Conservation (phyloP, 345 rosid genomes). For the Carallia brachiata region DNA sequence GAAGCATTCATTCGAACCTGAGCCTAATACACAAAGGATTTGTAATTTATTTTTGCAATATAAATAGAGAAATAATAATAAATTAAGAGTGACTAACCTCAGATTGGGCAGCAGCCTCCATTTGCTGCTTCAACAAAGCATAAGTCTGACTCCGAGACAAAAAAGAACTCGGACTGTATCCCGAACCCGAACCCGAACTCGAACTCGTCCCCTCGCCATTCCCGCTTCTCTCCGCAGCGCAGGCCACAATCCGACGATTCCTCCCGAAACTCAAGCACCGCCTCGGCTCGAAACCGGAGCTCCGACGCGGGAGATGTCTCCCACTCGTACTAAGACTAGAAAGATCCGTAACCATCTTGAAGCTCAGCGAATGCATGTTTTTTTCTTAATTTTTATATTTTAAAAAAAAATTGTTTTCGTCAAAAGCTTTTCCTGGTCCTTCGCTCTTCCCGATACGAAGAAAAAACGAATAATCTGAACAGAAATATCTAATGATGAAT, state of each 20-base stretch:
- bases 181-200: constrained; percentile 27
- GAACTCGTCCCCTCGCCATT: constrained; percentile 31
- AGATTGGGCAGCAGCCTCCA: constrained; percentile 71
- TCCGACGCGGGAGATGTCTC: constrained; percentile 16
- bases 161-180: constrained; percentile 27
- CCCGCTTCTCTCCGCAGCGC: constrained; percentile 38
- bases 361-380: constrained; percentile 42
- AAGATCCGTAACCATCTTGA: constrained; percentile 35
- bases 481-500: neutral
- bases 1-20: too few relatives aligned
- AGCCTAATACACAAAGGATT: too few relatives aligned
- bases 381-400: neutral
- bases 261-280: constrained; percentile 17
- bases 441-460: neutral
- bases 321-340: constrained; percentile 18
- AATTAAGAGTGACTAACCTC: constrained; percentile 31
- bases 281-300: constrained; percentile 11
- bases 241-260: constrained; percentile 32
- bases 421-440: neutral
- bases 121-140: constrained; percentile 60
- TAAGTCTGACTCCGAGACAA: constrained; percentile 52
- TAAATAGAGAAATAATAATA: neutral
- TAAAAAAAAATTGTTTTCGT: neutral
- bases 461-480: too few relatives aligned
- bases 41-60: too few relatives aligned